These are phyloP conservation scores for Pleurotus giganteus DNA, from an alignment of 768 basidiomycete species.

Conservation along the genomic window DNA sequence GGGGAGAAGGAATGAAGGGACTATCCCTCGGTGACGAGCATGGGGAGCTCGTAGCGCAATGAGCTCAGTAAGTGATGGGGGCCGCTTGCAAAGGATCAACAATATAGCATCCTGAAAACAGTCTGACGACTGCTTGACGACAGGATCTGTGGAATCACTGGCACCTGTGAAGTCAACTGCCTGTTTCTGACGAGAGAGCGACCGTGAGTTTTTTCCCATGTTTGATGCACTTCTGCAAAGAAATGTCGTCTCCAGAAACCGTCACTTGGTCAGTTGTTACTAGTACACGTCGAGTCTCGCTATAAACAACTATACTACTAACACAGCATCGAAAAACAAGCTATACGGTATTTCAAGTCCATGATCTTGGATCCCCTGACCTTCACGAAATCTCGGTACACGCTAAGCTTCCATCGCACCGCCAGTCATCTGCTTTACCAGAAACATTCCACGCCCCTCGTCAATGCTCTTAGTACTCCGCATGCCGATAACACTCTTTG, in stretches of 20 bases:
- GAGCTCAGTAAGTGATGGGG: background rate
- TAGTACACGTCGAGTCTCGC: no score
- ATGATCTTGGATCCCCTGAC: no score
- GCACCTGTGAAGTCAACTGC: no score
- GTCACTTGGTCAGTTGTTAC: no score
- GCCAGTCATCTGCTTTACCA: conserved; percentile 80
- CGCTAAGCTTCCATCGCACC: conserved; percentile 13
- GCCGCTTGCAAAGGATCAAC: background rate
- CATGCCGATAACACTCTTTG: conserved; percentile 78
- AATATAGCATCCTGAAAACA: background rate
- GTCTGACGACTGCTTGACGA: background rate
- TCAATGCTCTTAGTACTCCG: conserved; percentile 60
- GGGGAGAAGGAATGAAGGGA: background rate
- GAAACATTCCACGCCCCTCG: conserved; percentile 71
- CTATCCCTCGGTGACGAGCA: background rate
- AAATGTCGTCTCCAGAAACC: no score
- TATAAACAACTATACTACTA: no score
- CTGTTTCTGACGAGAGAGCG: no score
- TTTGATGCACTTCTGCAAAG: no score
- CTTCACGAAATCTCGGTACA: background rate
- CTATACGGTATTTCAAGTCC: no score
- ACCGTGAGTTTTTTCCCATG: no score
- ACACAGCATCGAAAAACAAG: no score
- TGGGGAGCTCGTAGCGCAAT: background rate
- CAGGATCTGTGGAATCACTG: background rate